Percentiles rank a stretch among this genome's conserved stretches.
phyloP scores from a whole-genome alignment of 164 flowering plant genomes.

The Litsea cubeba region DNA sequence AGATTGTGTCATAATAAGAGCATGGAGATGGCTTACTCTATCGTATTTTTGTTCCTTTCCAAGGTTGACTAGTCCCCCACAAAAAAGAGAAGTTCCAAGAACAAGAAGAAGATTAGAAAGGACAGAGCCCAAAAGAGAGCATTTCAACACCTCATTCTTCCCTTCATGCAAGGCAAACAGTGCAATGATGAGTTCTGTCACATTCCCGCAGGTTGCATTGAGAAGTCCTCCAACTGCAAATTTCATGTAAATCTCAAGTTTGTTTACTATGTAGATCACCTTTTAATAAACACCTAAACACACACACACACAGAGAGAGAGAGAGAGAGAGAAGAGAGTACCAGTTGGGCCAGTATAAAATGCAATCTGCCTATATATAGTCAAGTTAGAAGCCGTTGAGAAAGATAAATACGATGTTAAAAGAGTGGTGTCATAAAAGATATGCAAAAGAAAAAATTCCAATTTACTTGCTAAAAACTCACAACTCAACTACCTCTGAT shows the following conservation, averaged over 20 bases:
- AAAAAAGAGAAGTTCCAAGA: constrained; percentile 80
- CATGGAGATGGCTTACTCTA: constrained; percentile 39
- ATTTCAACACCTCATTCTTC: constrained; percentile 73
- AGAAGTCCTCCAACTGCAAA: constrained; percentile 85
- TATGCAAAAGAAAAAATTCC: not conserved
- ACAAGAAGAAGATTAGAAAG: constrained; percentile 93
- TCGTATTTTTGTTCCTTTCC: constrained; percentile 63
- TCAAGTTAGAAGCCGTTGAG: not conserved
- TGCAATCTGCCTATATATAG: constrained; percentile 74
- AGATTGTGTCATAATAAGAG: not conserved
- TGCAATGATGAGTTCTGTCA: constrained; percentile 91
- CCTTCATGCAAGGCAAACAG: constrained; percentile 49
- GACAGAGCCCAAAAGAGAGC: constrained; percentile 81
- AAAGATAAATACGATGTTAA: not conserved
- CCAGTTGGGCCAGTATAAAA: constrained; percentile 88
- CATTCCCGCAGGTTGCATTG: constrained; percentile 98
- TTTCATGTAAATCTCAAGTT: not conserved
- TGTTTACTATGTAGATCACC: too few species aligned
- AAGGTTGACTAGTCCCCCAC: constrained; percentile 70
- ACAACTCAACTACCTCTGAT: too few species aligned
- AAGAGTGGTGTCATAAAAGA: not conserved
- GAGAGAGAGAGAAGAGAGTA: constrained; percentile 15
- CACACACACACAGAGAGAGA: not conserved
- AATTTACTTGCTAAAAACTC: too few species aligned
- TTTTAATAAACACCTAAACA: not conserved